Conservation (phyloP, 371 early-diverging fungal species). For the Mucor velutinosus region DNA sequence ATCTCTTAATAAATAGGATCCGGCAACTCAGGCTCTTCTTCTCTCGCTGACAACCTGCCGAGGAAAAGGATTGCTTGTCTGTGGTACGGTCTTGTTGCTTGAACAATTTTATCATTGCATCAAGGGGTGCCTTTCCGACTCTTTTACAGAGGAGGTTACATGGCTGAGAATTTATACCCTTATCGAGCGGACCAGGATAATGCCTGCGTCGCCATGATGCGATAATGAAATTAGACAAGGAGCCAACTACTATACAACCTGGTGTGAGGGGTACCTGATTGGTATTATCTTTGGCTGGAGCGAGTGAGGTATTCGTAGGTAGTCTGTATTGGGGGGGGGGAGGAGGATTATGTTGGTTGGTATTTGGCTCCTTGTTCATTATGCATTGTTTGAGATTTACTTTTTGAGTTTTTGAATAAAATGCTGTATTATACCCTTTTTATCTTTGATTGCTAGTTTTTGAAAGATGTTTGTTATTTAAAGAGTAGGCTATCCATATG, state of each 20-base stretch:
- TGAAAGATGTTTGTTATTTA: background rate
- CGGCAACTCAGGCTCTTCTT: background rate
- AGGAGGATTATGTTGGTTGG: background rate
- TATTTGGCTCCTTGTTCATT: constrained; percentile 2
- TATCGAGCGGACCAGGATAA: constrained; percentile 28
- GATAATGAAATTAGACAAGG: constrained; percentile 11
- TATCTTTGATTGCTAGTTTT: background rate
- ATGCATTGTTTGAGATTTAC: background rate
- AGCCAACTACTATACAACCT: background rate
- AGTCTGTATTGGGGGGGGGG: background rate
- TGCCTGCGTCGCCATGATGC: constrained; percentile 32
- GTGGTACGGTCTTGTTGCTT: constrained; percentile 2
- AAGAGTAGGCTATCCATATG: background rate
- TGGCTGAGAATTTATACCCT: constrained; percentile 31
- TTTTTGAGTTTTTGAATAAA: background rate
- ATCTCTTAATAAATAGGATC: constrained; percentile 13
- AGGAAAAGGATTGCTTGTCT: background rate
- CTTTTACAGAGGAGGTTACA: background rate
- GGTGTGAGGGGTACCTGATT: background rate
- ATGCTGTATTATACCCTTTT: background rate
- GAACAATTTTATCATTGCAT: constrained; percentile 17
- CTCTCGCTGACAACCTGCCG: background rate
- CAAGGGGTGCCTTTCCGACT: constrained; percentile 23
- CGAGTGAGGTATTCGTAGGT: background rate
- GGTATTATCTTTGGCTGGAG: too few relatives aligned